Evolutionary conservation across 805 yeast species (phyloP).

Genomic region (Lachancea sp.): DNA sequence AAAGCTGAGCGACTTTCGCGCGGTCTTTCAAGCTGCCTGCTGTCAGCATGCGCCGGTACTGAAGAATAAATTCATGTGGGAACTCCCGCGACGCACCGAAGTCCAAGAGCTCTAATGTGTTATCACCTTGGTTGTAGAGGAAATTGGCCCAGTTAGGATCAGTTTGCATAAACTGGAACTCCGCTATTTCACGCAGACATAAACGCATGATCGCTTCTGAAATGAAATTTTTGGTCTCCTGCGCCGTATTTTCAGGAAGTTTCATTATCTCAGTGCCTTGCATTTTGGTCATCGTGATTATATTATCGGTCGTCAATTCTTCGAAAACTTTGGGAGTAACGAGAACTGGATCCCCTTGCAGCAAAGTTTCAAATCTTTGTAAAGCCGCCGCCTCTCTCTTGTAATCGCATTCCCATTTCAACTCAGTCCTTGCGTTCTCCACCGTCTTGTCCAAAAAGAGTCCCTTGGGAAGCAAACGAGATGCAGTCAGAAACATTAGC

Average conservation of each 20-base stretch:
- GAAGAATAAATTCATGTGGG: conserved; percentile 54
- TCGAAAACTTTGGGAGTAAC: conserved; percentile 76
- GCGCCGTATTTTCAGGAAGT: conserved; percentile 54
- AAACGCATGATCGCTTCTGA: conserved; percentile 82
- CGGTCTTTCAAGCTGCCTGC: conserved; percentile 70
- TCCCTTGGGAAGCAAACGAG: conserved; percentile 83
- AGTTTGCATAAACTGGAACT: conserved; percentile 90
- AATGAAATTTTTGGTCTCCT: conserved; percentile 70
- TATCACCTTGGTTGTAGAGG: conserved; percentile 64
- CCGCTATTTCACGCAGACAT: conserved; percentile 77
- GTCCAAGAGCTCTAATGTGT: conserved; percentile 78
- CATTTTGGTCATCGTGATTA: conserved; percentile 85
- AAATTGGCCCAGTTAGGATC: conserved; percentile 99
- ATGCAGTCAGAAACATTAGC: conserved; percentile 75
- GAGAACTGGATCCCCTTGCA: conserved; percentile 56
- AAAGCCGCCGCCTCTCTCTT: conserved; percentile 78
- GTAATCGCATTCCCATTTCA: conserved; percentile 98
- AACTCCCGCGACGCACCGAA: conserved; percentile 93
- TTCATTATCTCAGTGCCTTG: conserved; percentile 76
- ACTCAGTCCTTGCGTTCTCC: conserved; percentile 85
- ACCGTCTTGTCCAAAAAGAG: conserved; percentile 85
- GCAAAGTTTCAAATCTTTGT: conserved; percentile 56
- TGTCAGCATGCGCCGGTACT: conserved; percentile 65
- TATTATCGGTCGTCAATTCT: conserved; percentile 70
- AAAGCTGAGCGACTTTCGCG: conserved; percentile 53